Conservation (phyloP, 2,329 filamentous ascomycete genomes). For the Cladosporium sp. region DNA sequence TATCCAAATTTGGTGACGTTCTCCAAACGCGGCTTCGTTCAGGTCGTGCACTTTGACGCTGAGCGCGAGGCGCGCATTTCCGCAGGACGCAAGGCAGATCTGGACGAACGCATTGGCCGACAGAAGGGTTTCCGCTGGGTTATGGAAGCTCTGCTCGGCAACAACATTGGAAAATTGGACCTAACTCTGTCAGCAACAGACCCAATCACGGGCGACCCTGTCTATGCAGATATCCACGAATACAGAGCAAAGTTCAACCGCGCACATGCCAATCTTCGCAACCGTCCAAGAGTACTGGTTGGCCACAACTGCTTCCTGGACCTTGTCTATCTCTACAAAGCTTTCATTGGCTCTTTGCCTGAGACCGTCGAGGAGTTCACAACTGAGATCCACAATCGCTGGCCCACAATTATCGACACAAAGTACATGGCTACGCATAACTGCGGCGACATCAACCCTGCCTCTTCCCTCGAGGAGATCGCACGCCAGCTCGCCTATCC, state of each 20-base stretch:
- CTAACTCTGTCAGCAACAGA: conserved; percentile 41
- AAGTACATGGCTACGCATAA: conserved; percentile 65
- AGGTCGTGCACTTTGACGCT: conserved; percentile 46
- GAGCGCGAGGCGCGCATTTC: conserved; percentile 47
- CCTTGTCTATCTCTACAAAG: conserved; percentile 64
- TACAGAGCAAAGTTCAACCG: conserved; percentile 43
- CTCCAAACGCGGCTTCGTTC: conserved; percentile 46
- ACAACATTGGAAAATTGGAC: conserved; percentile 42
- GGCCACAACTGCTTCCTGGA: conserved; percentile 69
- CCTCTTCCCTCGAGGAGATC: conserved; percentile 52
- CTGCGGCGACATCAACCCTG: conserved; percentile 54
- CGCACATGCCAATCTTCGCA: conserved; percentile 46
- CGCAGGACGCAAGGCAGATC: conserved; percentile 41
- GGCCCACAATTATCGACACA: conserved; percentile 62
- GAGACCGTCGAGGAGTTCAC: conserved; percentile 57
- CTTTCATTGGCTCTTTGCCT: conserved; percentile 62
- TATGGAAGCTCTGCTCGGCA: conserved; percentile 49
- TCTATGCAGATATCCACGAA: conserved; percentile 40
- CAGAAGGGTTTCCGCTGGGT: conserved; percentile 55
- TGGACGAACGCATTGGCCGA: conserved; percentile 44
- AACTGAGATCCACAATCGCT: conserved; percentile 52
- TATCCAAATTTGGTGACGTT: conserved; percentile 53
- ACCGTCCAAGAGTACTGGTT: conserved; percentile 55
- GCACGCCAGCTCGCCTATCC: conserved; percentile 44
- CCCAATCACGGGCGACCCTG: conserved; percentile 37